Conservation (phyloP, 805 yeast genomes). For the Candida sakaeoensis region DNA sequence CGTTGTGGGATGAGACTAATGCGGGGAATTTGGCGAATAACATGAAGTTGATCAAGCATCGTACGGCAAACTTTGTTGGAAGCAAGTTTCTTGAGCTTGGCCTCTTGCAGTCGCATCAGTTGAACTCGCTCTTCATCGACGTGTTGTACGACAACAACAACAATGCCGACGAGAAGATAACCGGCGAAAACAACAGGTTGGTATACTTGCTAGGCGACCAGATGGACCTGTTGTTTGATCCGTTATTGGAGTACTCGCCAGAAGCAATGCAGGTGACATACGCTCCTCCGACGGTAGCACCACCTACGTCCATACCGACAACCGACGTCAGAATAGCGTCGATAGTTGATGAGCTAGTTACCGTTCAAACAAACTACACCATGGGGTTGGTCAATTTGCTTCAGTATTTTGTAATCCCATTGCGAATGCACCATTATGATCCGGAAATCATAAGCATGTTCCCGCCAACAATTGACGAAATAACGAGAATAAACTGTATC, state of each 20-base stretch:
- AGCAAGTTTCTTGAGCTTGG: slow-evolving; percentile 53
- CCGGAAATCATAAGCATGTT: slow-evolving; percentile 70
- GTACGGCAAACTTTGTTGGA: slow-evolving; percentile 56
- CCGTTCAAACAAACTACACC: slow-evolving; percentile 72
- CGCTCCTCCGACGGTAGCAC: slow-evolving; percentile 46
- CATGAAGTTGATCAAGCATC: slow-evolving; percentile 46
- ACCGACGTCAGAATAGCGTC: slow-evolving; percentile 34
- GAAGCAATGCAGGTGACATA: slow-evolving; percentile 76
- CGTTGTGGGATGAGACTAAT: slow-evolving; percentile 65
- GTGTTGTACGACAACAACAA: slow-evolving; percentile 64
- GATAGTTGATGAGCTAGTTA: slow-evolving; percentile 62
- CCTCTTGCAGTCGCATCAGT: slow-evolving; percentile 45
- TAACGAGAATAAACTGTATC: slow-evolving; percentile 84
- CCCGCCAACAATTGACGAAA: slow-evolving; percentile 95
- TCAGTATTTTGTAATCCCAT: slow-evolving; percentile 74
- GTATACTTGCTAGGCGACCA: slow-evolving; percentile 82
- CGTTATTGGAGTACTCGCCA: slow-evolving; percentile 86
- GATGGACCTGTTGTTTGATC: slow-evolving; percentile 84
- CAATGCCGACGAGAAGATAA: slow-evolving; percentile 34
- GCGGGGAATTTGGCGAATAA: slow-evolving; percentile 66
- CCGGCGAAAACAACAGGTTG: slow-evolving; percentile 68
- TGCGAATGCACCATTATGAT: slow-evolving; percentile 44
- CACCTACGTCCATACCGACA: slow-evolving; percentile 11
- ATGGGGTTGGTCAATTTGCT: slow-evolving; percentile 67
- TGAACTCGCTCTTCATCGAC: slow-evolving; percentile 62